A percentile compares a stretch with the other conserved stretches of the same genome.
These are phyloP conservation scores for Casaregolazyma suthepensis DNA, from an alignment of 1,139 yeast species.

Conservation along the genomic window DNA sequence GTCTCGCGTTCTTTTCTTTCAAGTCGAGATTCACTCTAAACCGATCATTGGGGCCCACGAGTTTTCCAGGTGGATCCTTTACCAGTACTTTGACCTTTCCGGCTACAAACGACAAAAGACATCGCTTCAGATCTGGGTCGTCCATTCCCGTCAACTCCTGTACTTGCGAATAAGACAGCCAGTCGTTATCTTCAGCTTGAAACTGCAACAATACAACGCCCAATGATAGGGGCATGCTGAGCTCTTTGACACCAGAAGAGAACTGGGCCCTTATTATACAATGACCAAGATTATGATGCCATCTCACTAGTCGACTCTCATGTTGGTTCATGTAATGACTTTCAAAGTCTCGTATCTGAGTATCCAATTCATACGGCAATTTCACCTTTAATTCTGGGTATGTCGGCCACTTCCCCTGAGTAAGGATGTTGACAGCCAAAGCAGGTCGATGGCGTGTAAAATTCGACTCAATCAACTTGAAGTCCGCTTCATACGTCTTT, in stretches of 20 bases:
- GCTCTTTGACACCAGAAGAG: conserved; percentile 29
- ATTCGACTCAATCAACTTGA: conserved; percentile 17
- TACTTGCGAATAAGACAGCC: conserved; percentile 22
- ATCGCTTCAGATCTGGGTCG: conserved; percentile 21
- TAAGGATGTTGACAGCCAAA: conserved; percentile 28
- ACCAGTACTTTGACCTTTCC: conserved; percentile 26
- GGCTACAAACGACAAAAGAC: conserved; percentile 28
- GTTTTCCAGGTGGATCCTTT: conserved; percentile 24
- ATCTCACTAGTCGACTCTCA: conserved; percentile 25
- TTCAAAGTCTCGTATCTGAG: conserved; percentile 22
- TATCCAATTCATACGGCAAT: conserved; percentile 25
- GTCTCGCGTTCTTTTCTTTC: conserved; percentile 24
- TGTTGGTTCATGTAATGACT: conserved; percentile 18
- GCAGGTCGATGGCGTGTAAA: conserved; percentile 8
- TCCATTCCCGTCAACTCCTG: conserved; percentile 21
- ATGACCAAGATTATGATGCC: conserved; percentile 31
- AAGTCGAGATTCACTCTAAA: conserved; percentile 31
- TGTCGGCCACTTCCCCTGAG: conserved; percentile 32
- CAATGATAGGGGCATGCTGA: conserved; percentile 28
- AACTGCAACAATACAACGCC: conserved; percentile 29
- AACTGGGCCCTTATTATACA: conserved; percentile 31
- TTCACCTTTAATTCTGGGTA: conserved; percentile 29
- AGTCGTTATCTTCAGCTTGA: conserved; percentile 19
- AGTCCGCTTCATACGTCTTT: conserved; percentile 18
- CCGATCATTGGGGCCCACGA: conserved; percentile 21